phyloP scores from a whole-genome alignment of 192 early-diverging fungal genomes.

The Globomyces pollinis-pini region DNA sequence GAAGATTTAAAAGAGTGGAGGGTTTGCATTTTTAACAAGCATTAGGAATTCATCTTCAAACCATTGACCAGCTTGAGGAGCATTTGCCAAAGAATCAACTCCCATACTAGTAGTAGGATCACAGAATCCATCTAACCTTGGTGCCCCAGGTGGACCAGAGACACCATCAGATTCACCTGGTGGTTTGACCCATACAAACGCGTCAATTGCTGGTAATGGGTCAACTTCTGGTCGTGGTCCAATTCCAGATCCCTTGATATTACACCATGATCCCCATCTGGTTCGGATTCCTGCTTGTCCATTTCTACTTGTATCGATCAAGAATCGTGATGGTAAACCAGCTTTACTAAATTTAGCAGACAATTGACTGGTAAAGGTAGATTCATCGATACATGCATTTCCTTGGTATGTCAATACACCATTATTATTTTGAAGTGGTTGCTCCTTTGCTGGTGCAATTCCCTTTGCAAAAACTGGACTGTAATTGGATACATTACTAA shows the following conservation, averaged over 20 bases:
- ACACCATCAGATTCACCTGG: slow-evolving; percentile 34
- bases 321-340: slow-evolving; percentile 24
- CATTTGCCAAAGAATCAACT: slow-evolving; percentile 18
- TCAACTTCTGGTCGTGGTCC: slow-evolving; percentile 11
- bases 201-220: slow-evolving; percentile 18
- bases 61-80: slow-evolving; percentile 38
- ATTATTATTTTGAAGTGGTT: background rate
- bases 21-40: slow-evolving; percentile 42
- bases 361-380: slow-evolving; percentile 13
- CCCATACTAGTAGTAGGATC: slow-evolving; percentile 13
- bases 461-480: slow-evolving; percentile 28
- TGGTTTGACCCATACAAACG: slow-evolving; percentile 42
- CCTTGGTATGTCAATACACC: slow-evolving; percentile 11
- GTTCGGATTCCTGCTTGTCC: slow-evolving; percentile 18
- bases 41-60: slow-evolving; percentile 36
- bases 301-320: slow-evolving; percentile 22
- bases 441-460: slow-evolving; percentile 10
- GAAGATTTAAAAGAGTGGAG: slow-evolving; percentile 14
- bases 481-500: slow-evolving; percentile 41
- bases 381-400: slow-evolving; percentile 31
- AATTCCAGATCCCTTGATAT: slow-evolving; percentile 28
- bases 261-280: slow-evolving; percentile 28
- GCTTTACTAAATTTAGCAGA: background rate
- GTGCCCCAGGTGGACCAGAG: slow-evolving; percentile 18
- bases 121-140: slow-evolving; percentile 21